Evolutionary conservation across 805 yeast genomes (phyloP).

Genomic region (Hanseniaspora pseudoguilliermondii): DNA sequence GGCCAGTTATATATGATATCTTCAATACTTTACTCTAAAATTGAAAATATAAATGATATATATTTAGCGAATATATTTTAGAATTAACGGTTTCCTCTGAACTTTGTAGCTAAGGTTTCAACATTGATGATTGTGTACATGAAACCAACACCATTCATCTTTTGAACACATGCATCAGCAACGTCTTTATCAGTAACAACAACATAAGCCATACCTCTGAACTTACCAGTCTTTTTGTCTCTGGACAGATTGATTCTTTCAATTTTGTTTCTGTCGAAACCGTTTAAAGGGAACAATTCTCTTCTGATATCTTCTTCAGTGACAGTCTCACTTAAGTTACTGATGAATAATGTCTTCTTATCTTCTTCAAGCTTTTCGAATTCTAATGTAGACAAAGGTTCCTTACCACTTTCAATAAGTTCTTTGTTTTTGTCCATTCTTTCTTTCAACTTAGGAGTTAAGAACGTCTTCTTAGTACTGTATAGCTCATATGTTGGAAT

Average conservation of each 20-base stretch:
- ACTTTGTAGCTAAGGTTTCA: slow-evolving; percentile 41
- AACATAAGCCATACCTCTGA: slow-evolving; percentile 92
- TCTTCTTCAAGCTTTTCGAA: slow-evolving; percentile 58
- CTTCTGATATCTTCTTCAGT: slow-evolving; percentile 67
- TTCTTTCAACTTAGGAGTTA: slow-evolving; percentile 24
- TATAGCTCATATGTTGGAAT: slow-evolving; percentile 35
- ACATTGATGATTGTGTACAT: slow-evolving; percentile 68
- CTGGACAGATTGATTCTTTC: slow-evolving; percentile 73
- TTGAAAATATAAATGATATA: neutral
- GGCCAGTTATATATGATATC: no score
- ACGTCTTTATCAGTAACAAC: slow-evolving; percentile 52
- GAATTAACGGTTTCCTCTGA: neutral
- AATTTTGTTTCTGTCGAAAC: slow-evolving; percentile 45
- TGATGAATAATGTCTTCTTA: slow-evolving; percentile 72
- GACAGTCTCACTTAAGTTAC: slow-evolving; percentile 78
- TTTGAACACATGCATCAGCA: slow-evolving; percentile 68
- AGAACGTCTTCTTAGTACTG: slow-evolving; percentile 47
- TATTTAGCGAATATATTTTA: neutral
- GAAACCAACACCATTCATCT: slow-evolving; percentile 81
- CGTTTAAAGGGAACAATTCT: slow-evolving; percentile 44
- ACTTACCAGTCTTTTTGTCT: slow-evolving; percentile 85
- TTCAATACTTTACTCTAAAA: slow-evolving; percentile 38
- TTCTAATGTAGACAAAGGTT: slow-evolving; percentile 31
- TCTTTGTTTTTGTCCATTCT: slow-evolving; percentile 18
- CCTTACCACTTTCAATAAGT: slow-evolving; percentile 32